Conservation (phyloP, 495 filamentous ascomycete genomes). For the Aspergillus olivimuriae region DNA sequence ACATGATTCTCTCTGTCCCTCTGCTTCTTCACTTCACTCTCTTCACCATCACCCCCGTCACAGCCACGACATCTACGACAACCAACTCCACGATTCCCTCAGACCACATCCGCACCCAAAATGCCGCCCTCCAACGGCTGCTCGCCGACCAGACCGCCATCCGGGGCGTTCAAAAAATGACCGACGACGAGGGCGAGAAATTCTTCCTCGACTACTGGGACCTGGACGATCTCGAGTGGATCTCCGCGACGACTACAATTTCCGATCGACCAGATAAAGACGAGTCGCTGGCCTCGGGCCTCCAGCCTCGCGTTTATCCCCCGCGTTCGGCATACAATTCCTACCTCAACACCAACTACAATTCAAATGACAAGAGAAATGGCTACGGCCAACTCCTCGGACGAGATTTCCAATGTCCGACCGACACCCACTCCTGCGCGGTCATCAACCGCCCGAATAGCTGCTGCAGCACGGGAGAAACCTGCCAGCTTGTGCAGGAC, state of each 20-base stretch:
- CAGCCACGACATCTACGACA: too few species aligned
- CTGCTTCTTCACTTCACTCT: too few species aligned
- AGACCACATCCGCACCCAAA: constrained; percentile 13
- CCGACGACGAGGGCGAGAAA: constrained; percentile 73
- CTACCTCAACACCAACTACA: not conserved
- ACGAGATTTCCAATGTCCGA: constrained; percentile 67
- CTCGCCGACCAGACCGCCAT: constrained; percentile 12
- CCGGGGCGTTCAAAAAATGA: constrained; percentile 66
- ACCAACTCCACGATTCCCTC: too few species aligned
- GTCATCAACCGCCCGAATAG: constrained; percentile 64
- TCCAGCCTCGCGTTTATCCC: too few species aligned
- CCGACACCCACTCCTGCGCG: constrained; percentile 59
- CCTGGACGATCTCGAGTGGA: constrained; percentile 40
- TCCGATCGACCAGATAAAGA: not conserved
- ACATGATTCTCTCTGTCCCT: too few species aligned
- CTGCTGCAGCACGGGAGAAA: constrained; percentile 65
- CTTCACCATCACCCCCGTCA: too few species aligned
- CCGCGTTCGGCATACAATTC: not conserved
- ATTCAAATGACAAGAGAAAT: too few species aligned
- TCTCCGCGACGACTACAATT: not conserved
- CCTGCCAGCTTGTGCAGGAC: constrained; percentile 66
- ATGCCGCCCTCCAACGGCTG: constrained; percentile 17
- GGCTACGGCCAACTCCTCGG: constrained; percentile 25
- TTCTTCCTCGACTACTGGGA: constrained; percentile 64
- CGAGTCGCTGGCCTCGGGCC: too few species aligned